Evolutionary conservation across 768 basidiomycete genomes (phyloP).

Genomic region (Coprinopsis strossmayeri): DNA sequence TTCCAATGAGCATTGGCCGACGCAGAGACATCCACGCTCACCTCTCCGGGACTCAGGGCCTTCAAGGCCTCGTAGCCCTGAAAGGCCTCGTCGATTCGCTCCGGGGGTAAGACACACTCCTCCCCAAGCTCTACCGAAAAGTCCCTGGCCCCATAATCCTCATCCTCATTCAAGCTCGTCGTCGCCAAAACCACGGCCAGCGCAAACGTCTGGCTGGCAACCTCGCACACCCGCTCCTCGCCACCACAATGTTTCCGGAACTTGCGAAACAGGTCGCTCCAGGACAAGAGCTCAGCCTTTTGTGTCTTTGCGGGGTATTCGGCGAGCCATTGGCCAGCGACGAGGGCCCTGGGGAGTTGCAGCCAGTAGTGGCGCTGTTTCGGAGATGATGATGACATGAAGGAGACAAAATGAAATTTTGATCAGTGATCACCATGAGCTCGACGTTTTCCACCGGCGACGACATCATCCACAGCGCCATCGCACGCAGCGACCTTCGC

Average conservation of each 20-base stretch:
- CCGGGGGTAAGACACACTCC: conserved; percentile 53
- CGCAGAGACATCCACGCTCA: conserved; percentile 20
- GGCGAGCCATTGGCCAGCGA: conserved; percentile 69
- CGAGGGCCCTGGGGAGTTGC: conserved; percentile 64
- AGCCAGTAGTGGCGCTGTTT: conserved; percentile 78
- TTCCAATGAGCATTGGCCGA: conserved; percentile 7
- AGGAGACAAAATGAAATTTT: background rate
- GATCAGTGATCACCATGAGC: background rate
- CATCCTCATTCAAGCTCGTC: conserved; percentile 46
- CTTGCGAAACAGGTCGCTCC: conserved; percentile 79
- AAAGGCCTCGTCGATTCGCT: conserved; percentile 51
- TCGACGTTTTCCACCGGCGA: conserved; percentile 16
- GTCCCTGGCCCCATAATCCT: conserved; percentile 28
- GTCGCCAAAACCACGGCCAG: conserved; percentile 51
- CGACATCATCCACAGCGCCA: conserved; percentile 52
- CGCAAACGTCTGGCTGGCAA: conserved; percentile 49
- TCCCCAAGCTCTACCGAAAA: conserved; percentile 39
- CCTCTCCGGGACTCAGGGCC: conserved; percentile 33
- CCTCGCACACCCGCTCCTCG: conserved; percentile 45
- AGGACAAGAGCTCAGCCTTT: conserved; percentile 48
- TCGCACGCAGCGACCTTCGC: conserved; percentile 39
- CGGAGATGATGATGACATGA: background rate
- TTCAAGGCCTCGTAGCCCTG: conserved; percentile 49
- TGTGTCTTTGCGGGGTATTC: conserved; percentile 52
- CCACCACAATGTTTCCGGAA: conserved; percentile 82